Percentiles rank a stretch among this genome's conserved stretches.
These are phyloP conservation scores for Tuber umbilicatum DNA, from an alignment of 495 filamentous ascomycete genomes.

Conservation along the genomic window DNA sequence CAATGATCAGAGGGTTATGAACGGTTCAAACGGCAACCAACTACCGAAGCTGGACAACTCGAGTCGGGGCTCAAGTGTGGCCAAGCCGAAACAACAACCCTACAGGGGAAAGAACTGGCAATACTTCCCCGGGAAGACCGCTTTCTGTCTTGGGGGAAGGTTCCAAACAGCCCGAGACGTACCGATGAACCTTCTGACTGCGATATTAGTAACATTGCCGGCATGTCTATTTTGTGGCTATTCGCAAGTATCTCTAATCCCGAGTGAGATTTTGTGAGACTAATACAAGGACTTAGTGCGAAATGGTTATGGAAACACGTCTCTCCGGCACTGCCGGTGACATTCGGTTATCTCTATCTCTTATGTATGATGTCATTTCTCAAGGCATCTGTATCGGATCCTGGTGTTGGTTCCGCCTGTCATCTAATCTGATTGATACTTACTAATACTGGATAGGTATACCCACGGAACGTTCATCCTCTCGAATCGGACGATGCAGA, in stretches of 20 bases:
- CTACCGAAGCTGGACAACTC: conserved; percentile 28
- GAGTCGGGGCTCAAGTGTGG: conserved; percentile 35
- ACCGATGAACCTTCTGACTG: conserved; percentile 89
- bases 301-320: conserved; percentile 86
- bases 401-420: conserved; percentile 62
- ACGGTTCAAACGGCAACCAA: conserved; percentile 32
- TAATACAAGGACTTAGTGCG: conserved; percentile 48
- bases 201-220: conserved; percentile 67
- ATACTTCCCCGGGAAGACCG: conserved; percentile 86
- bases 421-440: conserved; percentile 6
- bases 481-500: conserved; percentile 56
- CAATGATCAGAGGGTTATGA: neutral
- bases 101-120: conserved; percentile 70
- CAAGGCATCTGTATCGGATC: conserved; percentile 84
- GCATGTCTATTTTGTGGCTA: conserved; percentile 74
- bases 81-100: conserved; percentile 39
- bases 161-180: conserved; percentile 80
- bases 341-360: conserved; percentile 84
- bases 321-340: conserved; percentile 83
- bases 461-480: conserved; percentile 49
- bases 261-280: conserved; percentile 20
- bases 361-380: conserved; percentile 87
- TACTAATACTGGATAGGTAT: conserved; percentile 37
- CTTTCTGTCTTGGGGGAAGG: conserved; percentile 79
- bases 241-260: conserved; percentile 52